Evolutionary conservation across 352 stramenopile species (phyloP).

Genomic region (Pythium biforme): DNA sequence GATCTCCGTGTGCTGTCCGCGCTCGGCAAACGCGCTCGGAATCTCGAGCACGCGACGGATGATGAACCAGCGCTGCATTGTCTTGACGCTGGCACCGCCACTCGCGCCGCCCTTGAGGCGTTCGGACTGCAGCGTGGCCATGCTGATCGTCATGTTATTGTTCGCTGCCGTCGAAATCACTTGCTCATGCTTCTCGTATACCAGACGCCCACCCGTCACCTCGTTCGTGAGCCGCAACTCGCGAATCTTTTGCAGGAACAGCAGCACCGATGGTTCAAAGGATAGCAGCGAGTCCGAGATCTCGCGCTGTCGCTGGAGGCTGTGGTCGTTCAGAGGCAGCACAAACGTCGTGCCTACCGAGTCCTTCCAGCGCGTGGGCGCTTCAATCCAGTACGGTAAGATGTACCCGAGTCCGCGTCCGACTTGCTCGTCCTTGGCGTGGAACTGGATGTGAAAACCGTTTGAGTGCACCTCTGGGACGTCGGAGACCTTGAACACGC

Average conservation of each 20-base stretch:
- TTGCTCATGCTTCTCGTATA: conserved; percentile 43
- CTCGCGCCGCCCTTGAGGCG: neutral
- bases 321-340: conserved; percentile 62
- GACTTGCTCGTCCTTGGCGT: conserved; percentile 47
- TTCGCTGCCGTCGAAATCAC: neutral
- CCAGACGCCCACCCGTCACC: conserved; percentile 31
- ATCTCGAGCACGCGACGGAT: conserved; percentile 41
- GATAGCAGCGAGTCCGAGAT: conserved; percentile 65
- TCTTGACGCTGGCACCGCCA: conserved; percentile 10
- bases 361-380: conserved; percentile 39
- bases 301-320: conserved; percentile 37
- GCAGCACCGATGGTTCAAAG: conserved; percentile 75
- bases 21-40: conserved; percentile 23
- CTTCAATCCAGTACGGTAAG: conserved; percentile 74
- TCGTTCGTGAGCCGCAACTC: conserved; percentile 58
- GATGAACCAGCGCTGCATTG: conserved; percentile 62
- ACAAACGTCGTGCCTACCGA: conserved; percentile 68
- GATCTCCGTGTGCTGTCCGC: conserved; percentile 45
- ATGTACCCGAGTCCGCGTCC: conserved; percentile 71
- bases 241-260: conserved; percentile 75
- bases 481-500: conserved; percentile 89
- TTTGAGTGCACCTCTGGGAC: conserved; percentile 86
- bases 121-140: conserved; percentile 21
- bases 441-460: conserved; percentile 82
- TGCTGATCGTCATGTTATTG: conserved; percentile 1